phyloP scores from a whole-genome alignment of 345 rosid genomes.

The Bruguiera sexangula region DNA sequence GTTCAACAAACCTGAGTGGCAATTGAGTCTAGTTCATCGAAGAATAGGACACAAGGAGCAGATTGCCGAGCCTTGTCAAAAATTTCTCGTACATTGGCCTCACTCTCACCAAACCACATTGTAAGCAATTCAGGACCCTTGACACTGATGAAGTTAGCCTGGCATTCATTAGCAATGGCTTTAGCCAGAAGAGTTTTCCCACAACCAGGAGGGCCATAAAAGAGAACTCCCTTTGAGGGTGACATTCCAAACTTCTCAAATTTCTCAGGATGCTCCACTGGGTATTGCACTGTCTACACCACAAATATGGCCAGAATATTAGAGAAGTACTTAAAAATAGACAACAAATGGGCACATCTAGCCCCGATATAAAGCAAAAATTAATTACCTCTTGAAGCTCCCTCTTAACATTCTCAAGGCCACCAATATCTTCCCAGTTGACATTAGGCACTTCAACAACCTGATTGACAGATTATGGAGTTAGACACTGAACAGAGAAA shows the following conservation, averaged over 20 bases:
- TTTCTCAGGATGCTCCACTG: constrained; percentile 25
- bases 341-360: background rate
- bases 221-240: constrained; percentile 23
- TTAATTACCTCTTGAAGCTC: constrained; percentile 24
- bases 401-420: constrained; percentile 26
- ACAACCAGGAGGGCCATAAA: constrained; percentile 25
- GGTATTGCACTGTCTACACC: constrained; percentile 20
- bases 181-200: constrained; percentile 23
- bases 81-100: constrained; percentile 21
- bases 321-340: background rate
- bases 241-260: constrained; percentile 28
- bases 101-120: constrained; percentile 29
- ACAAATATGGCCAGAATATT: background rate
- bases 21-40: constrained; percentile 24
- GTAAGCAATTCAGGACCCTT: constrained; percentile 24
- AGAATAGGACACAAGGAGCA: constrained; percentile 25
- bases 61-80: constrained; percentile 23
- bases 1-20: constrained; percentile 15
- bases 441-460: constrained; percentile 23
- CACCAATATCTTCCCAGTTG: constrained; percentile 21
- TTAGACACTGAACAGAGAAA: background rate
- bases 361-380: background rate
- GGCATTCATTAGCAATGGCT: constrained; percentile 25
- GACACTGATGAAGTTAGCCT: constrained; percentile 23
- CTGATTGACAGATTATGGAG: background rate